Conservation (phyloP, 495 filamentous ascomycete genomes). For the Podospora didyma region DNA sequence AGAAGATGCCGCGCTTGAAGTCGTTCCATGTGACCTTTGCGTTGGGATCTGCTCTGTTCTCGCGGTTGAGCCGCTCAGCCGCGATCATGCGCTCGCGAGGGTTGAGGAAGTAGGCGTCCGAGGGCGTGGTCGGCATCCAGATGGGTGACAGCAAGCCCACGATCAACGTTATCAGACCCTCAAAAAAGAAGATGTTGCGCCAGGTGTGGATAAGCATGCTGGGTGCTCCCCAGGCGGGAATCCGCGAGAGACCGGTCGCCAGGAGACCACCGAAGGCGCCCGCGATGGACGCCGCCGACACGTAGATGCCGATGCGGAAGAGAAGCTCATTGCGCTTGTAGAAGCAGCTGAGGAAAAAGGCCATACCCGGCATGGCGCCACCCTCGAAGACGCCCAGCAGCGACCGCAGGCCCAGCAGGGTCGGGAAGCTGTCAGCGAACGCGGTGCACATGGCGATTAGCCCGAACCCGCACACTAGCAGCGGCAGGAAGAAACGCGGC, state of each 20-base stretch:
- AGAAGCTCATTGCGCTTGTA: slow-evolving; percentile 55
- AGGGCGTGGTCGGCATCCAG: slow-evolving; percentile 53
- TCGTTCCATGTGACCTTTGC: slow-evolving; percentile 35
- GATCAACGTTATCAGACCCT: slow-evolving; percentile 54
- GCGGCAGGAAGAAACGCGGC: slow-evolving; percentile 60
- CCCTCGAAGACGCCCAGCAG: slow-evolving; percentile 52
- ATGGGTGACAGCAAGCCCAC: slow-evolving; percentile 44
- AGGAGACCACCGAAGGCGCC: slow-evolving; percentile 56
- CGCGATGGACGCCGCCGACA: slow-evolving; percentile 52
- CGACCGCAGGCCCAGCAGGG: slow-evolving; percentile 38
- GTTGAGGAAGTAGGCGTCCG: slow-evolving; percentile 48
- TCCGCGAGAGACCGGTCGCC: slow-evolving; percentile 47
- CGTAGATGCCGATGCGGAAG: slow-evolving; percentile 54
- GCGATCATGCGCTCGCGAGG: slow-evolving; percentile 46
- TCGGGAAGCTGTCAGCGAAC: slow-evolving; percentile 39
- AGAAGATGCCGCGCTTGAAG: slow-evolving; percentile 35
- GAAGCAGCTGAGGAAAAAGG: slow-evolving; percentile 55
- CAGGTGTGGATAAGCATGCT: slow-evolving; percentile 47
- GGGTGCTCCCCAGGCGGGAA: slow-evolving; percentile 45
- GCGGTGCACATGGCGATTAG: slow-evolving; percentile 41
- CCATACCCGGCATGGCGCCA: slow-evolving; percentile 52
- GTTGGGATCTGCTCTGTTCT: slow-evolving; percentile 31
- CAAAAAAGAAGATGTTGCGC: slow-evolving; percentile 66
- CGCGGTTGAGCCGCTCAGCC: slow-evolving; percentile 34
- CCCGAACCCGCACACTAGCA: slow-evolving; percentile 48